Evolutionary conservation across 1,139 yeast species (phyloP).

Genomic region (Sugiyamaella novakii): DNA sequence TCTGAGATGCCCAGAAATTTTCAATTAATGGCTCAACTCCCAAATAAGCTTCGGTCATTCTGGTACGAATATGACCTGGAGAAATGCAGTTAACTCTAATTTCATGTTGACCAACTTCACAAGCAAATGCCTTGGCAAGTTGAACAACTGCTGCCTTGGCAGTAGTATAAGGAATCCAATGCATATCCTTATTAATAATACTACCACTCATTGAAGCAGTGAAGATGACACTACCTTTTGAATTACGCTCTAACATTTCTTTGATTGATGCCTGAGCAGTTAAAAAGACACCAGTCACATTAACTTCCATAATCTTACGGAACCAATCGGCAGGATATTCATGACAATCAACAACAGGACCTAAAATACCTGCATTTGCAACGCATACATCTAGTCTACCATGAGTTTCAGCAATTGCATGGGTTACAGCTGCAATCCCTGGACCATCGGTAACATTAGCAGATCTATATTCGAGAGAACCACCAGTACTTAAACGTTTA

Average conservation of each 20-base stretch:
- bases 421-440: slow-evolving; percentile 48
- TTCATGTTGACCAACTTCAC: slow-evolving; percentile 50
- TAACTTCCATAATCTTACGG: slow-evolving; percentile 50
- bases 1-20: slow-evolving; percentile 40
- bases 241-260: slow-evolving; percentile 47
- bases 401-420: slow-evolving; percentile 52
- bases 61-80: slow-evolving; percentile 55
- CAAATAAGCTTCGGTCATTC: slow-evolving; percentile 36
- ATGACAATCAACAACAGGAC: slow-evolving; percentile 49
- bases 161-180: slow-evolving; percentile 59
- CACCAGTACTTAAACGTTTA: slow-evolving; percentile 41
- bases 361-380: slow-evolving; percentile 67
- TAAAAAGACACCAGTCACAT: slow-evolving; percentile 55
- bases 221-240: slow-evolving; percentile 54
- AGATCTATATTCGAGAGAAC: slow-evolving; percentile 50
- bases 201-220: slow-evolving; percentile 63
- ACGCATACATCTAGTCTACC: slow-evolving; percentile 63
- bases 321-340: slow-evolving; percentile 49
- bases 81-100: slow-evolving; percentile 56
- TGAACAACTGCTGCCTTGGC: slow-evolving; percentile 62
- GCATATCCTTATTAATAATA: slow-evolving; percentile 56
- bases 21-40: slow-evolving; percentile 36
- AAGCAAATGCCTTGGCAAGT: slow-evolving; percentile 55
- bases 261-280: slow-evolving; percentile 56
- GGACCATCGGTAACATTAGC: slow-evolving; percentile 50